phyloP scores from a whole-genome alignment of 495 filamentous ascomycete species.

The Podospora pseudopauciseta region DNA sequence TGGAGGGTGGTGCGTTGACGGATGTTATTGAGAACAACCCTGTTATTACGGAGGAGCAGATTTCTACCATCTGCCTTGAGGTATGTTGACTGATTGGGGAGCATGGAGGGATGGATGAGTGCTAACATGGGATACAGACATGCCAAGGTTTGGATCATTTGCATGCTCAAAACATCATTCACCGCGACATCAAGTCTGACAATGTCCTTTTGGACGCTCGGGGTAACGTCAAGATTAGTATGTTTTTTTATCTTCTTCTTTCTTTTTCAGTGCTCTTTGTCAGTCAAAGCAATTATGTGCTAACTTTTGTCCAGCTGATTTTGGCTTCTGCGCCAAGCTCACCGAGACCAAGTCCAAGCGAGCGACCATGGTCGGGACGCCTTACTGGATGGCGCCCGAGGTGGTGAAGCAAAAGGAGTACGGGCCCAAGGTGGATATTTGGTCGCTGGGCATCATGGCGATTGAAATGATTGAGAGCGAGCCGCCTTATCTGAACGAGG shows the following conservation, averaged over 20 bases:
- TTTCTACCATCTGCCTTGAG: conserved; percentile 94
- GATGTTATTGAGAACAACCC: conserved; percentile 98
- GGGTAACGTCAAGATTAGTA: conserved; percentile 98
- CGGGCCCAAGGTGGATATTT: conserved; percentile 96
- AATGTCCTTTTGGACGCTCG: conserved; percentile 92
- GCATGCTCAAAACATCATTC: conserved; percentile 93
- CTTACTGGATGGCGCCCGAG: conserved; percentile 99
- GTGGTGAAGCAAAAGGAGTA: conserved; percentile 99
- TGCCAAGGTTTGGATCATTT: conserved; percentile 92
- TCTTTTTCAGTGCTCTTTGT: background rate
- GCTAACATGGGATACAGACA: conserved; percentile 54
- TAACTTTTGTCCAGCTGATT: conserved; percentile 67
- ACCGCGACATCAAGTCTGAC: conserved; percentile 98
- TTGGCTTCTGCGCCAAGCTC: conserved; percentile 98
- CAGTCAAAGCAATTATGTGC: conserved; percentile 10
- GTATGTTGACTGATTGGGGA: conserved; percentile 44
- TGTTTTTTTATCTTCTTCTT: conserved; percentile 31
- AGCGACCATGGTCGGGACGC: conserved; percentile 97
- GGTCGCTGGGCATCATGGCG: conserved; percentile 98
- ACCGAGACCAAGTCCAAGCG: conserved; percentile 96
- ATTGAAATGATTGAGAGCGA: conserved; percentile 99
- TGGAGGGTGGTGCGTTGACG: conserved; percentile 96
- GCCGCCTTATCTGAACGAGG: conserved; percentile 95
- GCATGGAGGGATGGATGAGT: background rate
- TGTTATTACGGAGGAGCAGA: conserved; percentile 88